Conservation (phyloP, 306 rosid genomes). For the Pueraria montana region DNA sequence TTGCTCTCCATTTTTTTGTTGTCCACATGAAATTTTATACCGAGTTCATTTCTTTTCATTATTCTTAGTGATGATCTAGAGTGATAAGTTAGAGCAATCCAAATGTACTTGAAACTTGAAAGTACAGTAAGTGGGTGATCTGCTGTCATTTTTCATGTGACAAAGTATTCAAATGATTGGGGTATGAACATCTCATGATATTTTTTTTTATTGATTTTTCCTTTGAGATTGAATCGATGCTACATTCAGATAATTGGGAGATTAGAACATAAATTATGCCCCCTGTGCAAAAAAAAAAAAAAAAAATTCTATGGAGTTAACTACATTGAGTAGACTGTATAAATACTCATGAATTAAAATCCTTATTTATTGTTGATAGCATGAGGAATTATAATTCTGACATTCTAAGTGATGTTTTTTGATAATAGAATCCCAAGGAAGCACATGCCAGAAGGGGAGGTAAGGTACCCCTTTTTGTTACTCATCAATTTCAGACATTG, state of each 20-base stretch:
- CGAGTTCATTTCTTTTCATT: constrained; percentile 32
- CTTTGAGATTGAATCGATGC: constrained; percentile 12
- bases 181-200: not conserved
- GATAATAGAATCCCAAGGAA: constrained; percentile 83
- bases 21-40: constrained; percentile 41
- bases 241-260: constrained; percentile 14
- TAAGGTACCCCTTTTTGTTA: constrained; percentile 56
- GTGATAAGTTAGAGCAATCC: constrained; percentile 28
- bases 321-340: constrained; percentile 5
- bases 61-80: constrained; percentile 30
- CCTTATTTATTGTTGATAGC: constrained; percentile 30
- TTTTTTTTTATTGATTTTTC: constrained; percentile 30
- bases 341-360: constrained; percentile 11
- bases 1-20: constrained; percentile 32
- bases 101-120: constrained; percentile 18
- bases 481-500: constrained; percentile 47
- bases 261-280: constrained; percentile 5
- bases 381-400: constrained; percentile 41
- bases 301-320: not conserved
- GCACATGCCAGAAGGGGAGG: constrained; percentile 99
- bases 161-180: constrained; percentile 32
- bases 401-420: constrained; percentile 51
- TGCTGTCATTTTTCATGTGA: constrained; percentile 31
- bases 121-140: not conserved
- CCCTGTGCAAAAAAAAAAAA: not conserved